Evolutionary conservation across 2,329 filamentous ascomycete species (phyloP).

Genomic region (Colletotrichum horii): DNA sequence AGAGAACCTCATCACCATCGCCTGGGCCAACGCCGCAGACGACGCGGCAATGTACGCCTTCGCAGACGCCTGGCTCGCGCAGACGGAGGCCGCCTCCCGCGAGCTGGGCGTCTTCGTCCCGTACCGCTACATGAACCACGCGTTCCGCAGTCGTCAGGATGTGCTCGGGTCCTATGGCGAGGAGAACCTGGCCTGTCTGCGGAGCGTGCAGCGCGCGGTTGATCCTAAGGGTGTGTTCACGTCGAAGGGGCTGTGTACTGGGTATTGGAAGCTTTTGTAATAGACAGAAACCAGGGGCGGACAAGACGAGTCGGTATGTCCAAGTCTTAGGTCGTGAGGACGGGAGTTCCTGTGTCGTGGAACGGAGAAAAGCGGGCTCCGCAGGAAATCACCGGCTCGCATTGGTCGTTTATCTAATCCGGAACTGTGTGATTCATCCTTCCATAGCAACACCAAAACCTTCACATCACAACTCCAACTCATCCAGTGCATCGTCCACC

Average conservation of each 20-base stretch:
- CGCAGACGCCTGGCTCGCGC: neutral
- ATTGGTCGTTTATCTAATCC: neutral
- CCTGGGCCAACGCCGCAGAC: neutral
- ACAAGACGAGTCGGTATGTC: neutral
- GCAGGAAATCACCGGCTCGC: neutral
- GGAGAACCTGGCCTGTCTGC: neutral
- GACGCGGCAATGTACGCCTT: neutral
- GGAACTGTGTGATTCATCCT: neutral
- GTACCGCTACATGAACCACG: neutral
- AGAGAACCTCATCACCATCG: neutral
- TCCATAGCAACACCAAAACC: neutral
- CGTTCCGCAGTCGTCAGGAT: neutral
- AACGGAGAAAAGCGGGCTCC: neutral
- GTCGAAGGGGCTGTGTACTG: neutral
- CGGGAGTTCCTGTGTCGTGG: neutral
- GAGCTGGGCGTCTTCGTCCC: neutral
- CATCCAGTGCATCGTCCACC: neutral
- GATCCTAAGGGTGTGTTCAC: neutral
- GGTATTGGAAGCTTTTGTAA: neutral
- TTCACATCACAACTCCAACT: neutral
- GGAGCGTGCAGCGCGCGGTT: neutral
- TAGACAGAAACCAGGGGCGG: neutral
- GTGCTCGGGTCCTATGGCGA: neutral
- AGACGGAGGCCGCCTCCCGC: neutral
- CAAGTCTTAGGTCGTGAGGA: neutral